Evolutionary conservation across 1,139 yeast species (phyloP), one percentile per base, ranked within the genome.

Genomic region (Pichia sp.): DNA sequence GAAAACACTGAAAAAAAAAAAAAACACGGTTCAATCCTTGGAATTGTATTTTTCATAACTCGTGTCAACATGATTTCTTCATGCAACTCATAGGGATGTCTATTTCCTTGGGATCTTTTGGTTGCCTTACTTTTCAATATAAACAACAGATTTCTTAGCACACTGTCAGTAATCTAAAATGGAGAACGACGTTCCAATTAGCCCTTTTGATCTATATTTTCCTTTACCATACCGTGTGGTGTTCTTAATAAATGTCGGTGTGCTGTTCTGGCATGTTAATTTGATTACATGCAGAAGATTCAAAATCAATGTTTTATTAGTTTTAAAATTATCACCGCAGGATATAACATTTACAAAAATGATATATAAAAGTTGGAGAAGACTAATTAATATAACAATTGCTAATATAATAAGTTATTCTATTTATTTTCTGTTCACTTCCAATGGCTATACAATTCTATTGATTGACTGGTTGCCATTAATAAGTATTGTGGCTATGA

Each of bases 201-300:
- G 26, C 7, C n/a, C 33, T 20, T 68, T 69, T 46, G 70, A 69
- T 44, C 43, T 60, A 22, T 52, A 56, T 34, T 53, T 72, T 23
- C 79, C 80, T 1, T 51, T 72, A 16, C 78, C 80, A 2, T 74
- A 67, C 50, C 59, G 80, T 28, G 64, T 73, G 27, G 61, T 71
- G 16, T 52, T 66, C 8, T 60, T 73, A 25, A 48, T 74, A 5
- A 56, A 70, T 35, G 32, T 66, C 1, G 79, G 78, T 16, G 49
- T 70, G 13, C 72, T 77, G 71, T 57, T 71, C 16, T 76, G 80
- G 80, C 66, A 65, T 6, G 40, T 64, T 40, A 71, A 69, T 33
- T 53, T 74, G 27, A 57, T 57, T 27, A 57, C 64, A 5, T 61
- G 74, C 37, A 50, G 53, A 15, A 47, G 50, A 7, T 60, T 55